A percentile compares a stretch with the other conserved stretches of the same genome.
phyloP scores from a whole-genome alignment of 441 rosid species.

The Aquilaria agallochum region DNA sequence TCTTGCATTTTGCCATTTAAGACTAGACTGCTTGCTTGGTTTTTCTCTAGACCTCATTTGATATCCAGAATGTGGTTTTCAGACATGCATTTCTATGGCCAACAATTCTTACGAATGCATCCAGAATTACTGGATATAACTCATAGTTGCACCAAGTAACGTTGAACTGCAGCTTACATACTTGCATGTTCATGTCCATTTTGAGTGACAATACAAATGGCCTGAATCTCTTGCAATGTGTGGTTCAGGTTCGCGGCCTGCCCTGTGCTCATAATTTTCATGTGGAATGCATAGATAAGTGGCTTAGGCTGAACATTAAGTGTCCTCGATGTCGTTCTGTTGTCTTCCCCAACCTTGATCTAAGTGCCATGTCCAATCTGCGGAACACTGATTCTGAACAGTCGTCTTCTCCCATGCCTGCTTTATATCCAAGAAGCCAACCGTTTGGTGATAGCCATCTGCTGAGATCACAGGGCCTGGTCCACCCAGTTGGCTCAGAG shows the following conservation, averaged over 20 bases:
- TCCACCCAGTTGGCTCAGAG: conserved; percentile 59
- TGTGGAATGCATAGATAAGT: conserved; percentile 92
- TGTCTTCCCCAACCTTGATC: conserved; percentile 96
- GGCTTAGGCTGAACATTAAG: conserved; percentile 94
- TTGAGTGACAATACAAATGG: neutral
- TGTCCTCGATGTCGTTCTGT: conserved; percentile 98
- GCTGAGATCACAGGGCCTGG: conserved; percentile 64
- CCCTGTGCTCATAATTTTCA: conserved; percentile 99
- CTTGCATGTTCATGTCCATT: neutral
- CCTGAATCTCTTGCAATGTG: conserved; percentile 16
- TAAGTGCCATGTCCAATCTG: conserved; percentile 85
- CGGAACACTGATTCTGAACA: conserved; percentile 61
- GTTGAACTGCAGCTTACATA: neutral
- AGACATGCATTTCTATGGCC: no score
- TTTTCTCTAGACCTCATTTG: no score
- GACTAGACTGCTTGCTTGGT: no score
- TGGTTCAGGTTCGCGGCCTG: conserved; percentile 90
- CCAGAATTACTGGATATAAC: no score
- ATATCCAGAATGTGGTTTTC: no score
- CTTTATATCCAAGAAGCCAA: conserved; percentile 43
- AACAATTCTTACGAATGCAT: no score
- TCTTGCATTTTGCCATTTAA: no score
- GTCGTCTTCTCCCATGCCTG: conserved; percentile 36
- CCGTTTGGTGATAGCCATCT: conserved; percentile 77
- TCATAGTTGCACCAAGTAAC: no score